Evolutionary conservation across 768 basidiomycete genomes (phyloP), one percentile per base, ranked within the genome.

Genomic region (Mycena kentingensis): DNA sequence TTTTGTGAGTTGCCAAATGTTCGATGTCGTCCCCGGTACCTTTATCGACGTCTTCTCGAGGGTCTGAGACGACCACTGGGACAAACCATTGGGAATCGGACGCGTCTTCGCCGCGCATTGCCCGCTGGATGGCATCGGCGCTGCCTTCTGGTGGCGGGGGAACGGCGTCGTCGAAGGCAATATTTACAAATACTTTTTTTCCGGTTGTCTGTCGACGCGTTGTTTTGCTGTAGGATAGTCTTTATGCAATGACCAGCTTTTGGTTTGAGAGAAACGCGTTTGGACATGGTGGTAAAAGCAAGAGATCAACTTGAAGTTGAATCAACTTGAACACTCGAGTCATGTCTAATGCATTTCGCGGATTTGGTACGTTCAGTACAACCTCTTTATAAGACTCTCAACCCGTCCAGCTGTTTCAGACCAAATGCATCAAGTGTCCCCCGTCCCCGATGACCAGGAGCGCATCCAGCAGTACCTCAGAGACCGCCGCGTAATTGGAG

Each of bases 401-500:
- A 58, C 46, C 31, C 51, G 47, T 49, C 55, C 65, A 81, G 77
- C 77, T 60, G 60, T 76, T 52, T 73, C 75, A 28, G 53, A 73
- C 62, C n/a, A n/a, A n/a, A 80, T 79, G 77, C 70, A 80, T 73
- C 76, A 69, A 65, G 75, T 83, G 25, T 80, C 85, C 2, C 85
- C 87, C 42, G 73, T 81, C 68, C 85, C 87, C 43, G 79, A 82
- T 75, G 86, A 89, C 69, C 76, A 76, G 45, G 74, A 77, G 35
- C 79, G 81, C 57, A 77, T 89, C 58, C 77, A 83, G 62, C 76
- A 81, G 60, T 90, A 88, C 76, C 85, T 92, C 71, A 83, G 87
- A 66, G 90, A 93, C 72, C 78, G 85, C 44, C 83, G 90, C 46
- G 89, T 92, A 71, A 77, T 87, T 44, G 88, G 88, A 46, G 88